Conservation (phyloP, 176 grass and related monocot species). For the Phragmites australis region DNA sequence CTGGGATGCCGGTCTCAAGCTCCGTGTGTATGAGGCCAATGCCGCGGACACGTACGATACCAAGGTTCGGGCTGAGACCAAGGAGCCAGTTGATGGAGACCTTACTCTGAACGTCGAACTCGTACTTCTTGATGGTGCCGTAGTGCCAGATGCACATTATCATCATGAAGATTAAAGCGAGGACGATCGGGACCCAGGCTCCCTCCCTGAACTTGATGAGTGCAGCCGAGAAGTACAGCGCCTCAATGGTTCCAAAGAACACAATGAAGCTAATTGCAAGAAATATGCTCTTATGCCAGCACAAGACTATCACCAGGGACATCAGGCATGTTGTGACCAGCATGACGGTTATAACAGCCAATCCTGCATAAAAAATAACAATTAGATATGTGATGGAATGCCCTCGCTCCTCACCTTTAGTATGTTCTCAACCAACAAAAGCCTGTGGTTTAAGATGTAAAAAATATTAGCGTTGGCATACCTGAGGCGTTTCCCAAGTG, state of each 20-base stretch:
- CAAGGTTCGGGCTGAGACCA: slow-evolving; percentile 66
- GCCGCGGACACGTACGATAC: slow-evolving; percentile 79
- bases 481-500: slow-evolving; percentile 92
- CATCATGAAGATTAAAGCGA: slow-evolving; percentile 76
- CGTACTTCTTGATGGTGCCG: slow-evolving; percentile 89
- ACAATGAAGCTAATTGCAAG: slow-evolving; percentile 73
- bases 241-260: slow-evolving; percentile 94
- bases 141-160: slow-evolving; percentile 97
- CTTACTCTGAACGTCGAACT: slow-evolving; percentile 90
- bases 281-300: slow-evolving; percentile 92
- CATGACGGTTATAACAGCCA: slow-evolving; percentile 99
- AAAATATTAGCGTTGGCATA: slow-evolving; percentile 21
- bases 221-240: slow-evolving; percentile 86
- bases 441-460: background rate
- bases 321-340: slow-evolving; percentile 94
- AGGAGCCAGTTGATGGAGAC: slow-evolving; percentile 96
- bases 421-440: background rate
- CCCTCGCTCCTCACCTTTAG: background rate
- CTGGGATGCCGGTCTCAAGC: slow-evolving; percentile 82
- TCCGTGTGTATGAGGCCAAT: slow-evolving; percentile 88
- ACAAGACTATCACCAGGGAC: slow-evolving; percentile 93
- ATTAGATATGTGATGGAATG: slow-evolving; percentile 4
- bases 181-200: slow-evolving; percentile 80
- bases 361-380: slow-evolving; percentile 47
- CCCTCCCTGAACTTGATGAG: slow-evolving; percentile 91